Evolutionary conservation across 352 stramenopile genomes (phyloP).

Genomic region (Nothophytophthora sp.): DNA sequence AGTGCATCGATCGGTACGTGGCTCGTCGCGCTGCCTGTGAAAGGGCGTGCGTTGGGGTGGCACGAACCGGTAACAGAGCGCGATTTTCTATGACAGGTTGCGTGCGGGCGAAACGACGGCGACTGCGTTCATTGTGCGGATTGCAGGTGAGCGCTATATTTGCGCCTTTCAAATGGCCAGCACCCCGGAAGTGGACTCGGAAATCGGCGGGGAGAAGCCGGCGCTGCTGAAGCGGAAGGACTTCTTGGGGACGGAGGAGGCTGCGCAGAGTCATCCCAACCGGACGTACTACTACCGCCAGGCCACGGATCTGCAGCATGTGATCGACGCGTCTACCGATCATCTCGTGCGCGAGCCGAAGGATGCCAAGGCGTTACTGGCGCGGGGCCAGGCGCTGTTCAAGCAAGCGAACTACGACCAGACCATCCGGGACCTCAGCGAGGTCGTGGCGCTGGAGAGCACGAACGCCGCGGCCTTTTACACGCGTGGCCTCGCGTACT

Average conservation of each 20-base stretch:
- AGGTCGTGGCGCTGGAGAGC: conserved; percentile 45
- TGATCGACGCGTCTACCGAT: conserved; percentile 72
- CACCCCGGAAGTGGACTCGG: conserved; percentile 34
- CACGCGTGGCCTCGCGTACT: conserved; percentile 69
- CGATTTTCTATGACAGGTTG: no score
- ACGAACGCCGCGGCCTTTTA: conserved; percentile 61
- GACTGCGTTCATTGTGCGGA: not conserved
- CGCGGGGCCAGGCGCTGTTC: conserved; percentile 75
- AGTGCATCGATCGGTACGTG: no score
- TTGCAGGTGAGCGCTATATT: not conserved
- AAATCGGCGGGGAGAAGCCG: conserved; percentile 25
- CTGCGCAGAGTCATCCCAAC: conserved; percentile 60
- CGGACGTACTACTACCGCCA: conserved; percentile 84
- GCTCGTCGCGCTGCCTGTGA: no score
- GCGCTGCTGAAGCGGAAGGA: conserved; percentile 77
- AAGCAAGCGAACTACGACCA: conserved; percentile 67
- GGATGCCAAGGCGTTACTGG: conserved; percentile 68
- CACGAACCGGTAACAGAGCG: no score
- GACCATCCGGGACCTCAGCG: conserved; percentile 58
- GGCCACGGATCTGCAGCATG: conserved; percentile 61
- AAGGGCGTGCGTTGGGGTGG: no score
- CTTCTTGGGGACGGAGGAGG: conserved; percentile 68
- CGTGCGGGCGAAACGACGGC: conserved; percentile 25
- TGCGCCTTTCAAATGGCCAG: conserved; percentile 27
- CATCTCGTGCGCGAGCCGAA: conserved; percentile 63